Conservation (phyloP, 2,329 filamentous ascomycete species). For the Trichoderma sp. region DNA sequence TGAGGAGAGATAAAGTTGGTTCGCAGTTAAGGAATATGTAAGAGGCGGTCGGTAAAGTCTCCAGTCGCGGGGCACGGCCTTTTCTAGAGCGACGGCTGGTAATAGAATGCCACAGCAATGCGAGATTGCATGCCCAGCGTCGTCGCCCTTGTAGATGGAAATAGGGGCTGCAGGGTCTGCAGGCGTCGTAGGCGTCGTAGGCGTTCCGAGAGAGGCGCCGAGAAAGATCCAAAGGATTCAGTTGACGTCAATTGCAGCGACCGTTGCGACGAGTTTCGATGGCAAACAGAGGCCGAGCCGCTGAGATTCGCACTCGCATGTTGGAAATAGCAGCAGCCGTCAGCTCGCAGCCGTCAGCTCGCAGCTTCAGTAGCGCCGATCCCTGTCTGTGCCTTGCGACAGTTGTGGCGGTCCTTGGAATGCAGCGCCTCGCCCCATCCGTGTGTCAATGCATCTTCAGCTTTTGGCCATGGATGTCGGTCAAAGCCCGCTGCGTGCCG, state of each 20-base stretch:
- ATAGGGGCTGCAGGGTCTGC: conserved; percentile 1
- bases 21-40: background rate
- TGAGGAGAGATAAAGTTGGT: background rate
- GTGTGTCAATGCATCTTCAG: too few species aligned
- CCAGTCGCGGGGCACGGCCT: background rate
- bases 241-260: background rate
- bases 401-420: background rate
- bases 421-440: background rate
- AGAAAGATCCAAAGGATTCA: background rate
- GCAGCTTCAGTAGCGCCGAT: background rate
- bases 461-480: too few species aligned
- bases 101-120: background rate
- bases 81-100: background rate
- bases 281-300: background rate
- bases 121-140: background rate
- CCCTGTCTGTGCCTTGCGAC: conserved; percentile 1
- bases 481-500: too few species aligned
- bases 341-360: background rate
- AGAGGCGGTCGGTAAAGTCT: background rate
- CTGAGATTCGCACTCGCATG: background rate
- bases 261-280: background rate
- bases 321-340: background rate
- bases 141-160: background rate
- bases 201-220: background rate
- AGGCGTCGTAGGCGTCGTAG: background rate